phyloP scores from a whole-genome alignment of 192 early-diverging fungal species.

The Entomortierella parvispora region DNA sequence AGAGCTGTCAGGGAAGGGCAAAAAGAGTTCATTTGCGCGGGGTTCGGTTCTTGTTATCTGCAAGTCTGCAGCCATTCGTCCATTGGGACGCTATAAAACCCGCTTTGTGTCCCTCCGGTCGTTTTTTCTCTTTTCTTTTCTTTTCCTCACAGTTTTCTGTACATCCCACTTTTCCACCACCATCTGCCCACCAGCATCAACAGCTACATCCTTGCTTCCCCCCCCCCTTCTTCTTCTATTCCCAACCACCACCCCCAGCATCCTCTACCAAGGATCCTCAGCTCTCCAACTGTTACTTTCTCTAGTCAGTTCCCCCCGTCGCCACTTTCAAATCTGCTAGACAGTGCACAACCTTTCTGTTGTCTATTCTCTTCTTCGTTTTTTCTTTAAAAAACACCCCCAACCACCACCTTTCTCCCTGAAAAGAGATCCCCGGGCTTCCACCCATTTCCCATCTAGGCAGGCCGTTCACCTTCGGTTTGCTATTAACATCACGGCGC shows the following conservation, averaged over 20 bases:
- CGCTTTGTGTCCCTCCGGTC: neutral
- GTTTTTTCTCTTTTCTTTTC: constrained; percentile 24
- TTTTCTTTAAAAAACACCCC: constrained; percentile 41
- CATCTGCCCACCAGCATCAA: constrained; percentile 2
- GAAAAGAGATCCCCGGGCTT: constrained; percentile 47
- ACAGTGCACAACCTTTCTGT: constrained; percentile 50
- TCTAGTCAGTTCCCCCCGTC: constrained; percentile 34
- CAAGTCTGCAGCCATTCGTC: neutral
- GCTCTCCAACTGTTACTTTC: constrained; percentile 30
- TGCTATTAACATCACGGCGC: constrained; percentile 57
- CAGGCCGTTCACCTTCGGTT: constrained; percentile 53
- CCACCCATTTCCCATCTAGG: constrained; percentile 50
- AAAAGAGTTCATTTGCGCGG: too few species aligned
- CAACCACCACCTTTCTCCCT: constrained; percentile 29
- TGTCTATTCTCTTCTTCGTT: constrained; percentile 29
- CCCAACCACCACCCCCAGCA: constrained; percentile 10
- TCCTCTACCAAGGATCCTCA: constrained; percentile 34
- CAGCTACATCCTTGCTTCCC: constrained; percentile 31
- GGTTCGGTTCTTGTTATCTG: neutral
- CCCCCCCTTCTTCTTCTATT: constrained; percentile 30
- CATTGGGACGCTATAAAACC: neutral
- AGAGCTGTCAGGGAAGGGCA: too few species aligned
- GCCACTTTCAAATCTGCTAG: constrained; percentile 27
- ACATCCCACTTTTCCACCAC: constrained; percentile 35
- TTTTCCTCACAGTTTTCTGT: constrained; percentile 24